phyloP scores from a whole-genome alignment of 2,329 filamentous ascomycete genomes.

The Penicillium frequentans region DNA sequence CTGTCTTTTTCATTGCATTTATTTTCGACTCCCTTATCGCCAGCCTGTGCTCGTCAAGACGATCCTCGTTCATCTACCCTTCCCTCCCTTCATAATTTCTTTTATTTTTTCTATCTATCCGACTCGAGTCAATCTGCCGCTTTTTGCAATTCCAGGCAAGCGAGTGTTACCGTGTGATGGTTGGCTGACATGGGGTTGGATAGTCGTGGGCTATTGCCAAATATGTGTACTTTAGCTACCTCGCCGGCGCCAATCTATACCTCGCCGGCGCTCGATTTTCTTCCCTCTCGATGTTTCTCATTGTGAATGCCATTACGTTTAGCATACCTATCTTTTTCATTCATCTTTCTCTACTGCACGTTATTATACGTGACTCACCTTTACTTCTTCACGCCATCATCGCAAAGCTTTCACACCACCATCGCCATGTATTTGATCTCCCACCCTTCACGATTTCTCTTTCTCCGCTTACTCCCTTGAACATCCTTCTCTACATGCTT shows the following conservation, averaged over 20 bases:
- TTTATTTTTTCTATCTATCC: background rate
- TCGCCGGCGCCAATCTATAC: background rate
- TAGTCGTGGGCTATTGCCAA: background rate
- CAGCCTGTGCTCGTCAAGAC: background rate
- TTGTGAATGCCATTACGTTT: background rate
- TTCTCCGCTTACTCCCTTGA: background rate
- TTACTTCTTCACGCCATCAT: background rate
- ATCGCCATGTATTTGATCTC: background rate
- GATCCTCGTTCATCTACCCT: background rate
- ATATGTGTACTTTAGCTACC: background rate
- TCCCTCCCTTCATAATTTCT: background rate
- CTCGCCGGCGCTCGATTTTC: background rate
- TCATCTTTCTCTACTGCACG: background rate
- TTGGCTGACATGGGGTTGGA: background rate
- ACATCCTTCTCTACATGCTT: background rate
- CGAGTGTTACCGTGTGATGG: background rate
- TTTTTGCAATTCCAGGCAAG: background rate
- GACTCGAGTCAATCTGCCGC: background rate
- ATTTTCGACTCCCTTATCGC: background rate
- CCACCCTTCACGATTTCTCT: background rate
- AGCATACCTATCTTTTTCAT: background rate
- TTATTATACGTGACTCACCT: background rate
- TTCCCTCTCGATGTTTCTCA: too few species aligned
- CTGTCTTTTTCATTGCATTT: conserved; percentile 5
- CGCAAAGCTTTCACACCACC: too few species aligned